A percentile compares a stretch with the other conserved stretches of the same genome.
These are phyloP conservation scores for Orbilia blumenaviensis DNA, from an alignment of 2,329 filamentous ascomycete species.

Conservation along the genomic window DNA sequence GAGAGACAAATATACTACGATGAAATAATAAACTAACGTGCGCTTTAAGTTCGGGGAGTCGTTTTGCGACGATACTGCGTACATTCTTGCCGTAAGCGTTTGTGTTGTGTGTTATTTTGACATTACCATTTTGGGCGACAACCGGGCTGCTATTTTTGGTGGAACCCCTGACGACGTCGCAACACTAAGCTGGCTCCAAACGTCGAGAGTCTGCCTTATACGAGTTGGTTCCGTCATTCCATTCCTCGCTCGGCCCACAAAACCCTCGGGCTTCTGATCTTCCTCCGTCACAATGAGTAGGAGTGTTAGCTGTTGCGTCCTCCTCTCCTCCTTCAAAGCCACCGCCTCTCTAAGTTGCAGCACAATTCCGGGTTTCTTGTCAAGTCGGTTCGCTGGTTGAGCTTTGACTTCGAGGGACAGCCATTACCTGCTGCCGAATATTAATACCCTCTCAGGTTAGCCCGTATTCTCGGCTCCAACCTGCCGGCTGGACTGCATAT, in stretches of 20 bases:
- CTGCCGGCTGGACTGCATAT: slow-evolving; percentile 19
- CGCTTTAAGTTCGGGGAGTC: not conserved
- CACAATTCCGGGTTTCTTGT: slow-evolving; percentile 11
- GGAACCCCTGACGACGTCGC: slow-evolving; percentile 33
- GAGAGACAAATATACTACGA: too few species aligned
- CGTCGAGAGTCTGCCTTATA: slow-evolving; percentile 28
- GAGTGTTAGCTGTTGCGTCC: slow-evolving; percentile 21
- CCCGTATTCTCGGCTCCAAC: slow-evolving; percentile 15
- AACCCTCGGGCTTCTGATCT: not conserved
- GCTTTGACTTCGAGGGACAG: slow-evolving; percentile 19
- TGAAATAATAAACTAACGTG: slow-evolving; percentile 5
- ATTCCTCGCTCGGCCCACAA: slow-evolving; percentile 1
- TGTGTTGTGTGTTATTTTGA: slow-evolving; percentile 26
- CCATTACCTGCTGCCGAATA: not conserved
- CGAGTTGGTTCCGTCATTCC: slow-evolving; percentile 10
- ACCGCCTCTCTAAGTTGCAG: not conserved
- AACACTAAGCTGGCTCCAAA: slow-evolving; percentile 30
- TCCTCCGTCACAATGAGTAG: slow-evolving; percentile 45
- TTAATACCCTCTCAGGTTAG: slow-evolving; percentile 32
- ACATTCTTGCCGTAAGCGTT: too few species aligned
- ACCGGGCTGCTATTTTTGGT: slow-evolving; percentile 30
- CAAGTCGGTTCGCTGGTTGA: slow-evolving; percentile 47
- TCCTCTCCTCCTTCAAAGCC: slow-evolving; percentile 29
- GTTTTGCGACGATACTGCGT: not conserved
- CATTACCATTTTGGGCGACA: slow-evolving; percentile 1